A percentile compares a stretch with the other conserved stretches of the same genome.
These are phyloP conservation scores for Microbotryum violaceum DNA, from an alignment of 1,284 basidiomycete species.

Conservation along the genomic window DNA sequence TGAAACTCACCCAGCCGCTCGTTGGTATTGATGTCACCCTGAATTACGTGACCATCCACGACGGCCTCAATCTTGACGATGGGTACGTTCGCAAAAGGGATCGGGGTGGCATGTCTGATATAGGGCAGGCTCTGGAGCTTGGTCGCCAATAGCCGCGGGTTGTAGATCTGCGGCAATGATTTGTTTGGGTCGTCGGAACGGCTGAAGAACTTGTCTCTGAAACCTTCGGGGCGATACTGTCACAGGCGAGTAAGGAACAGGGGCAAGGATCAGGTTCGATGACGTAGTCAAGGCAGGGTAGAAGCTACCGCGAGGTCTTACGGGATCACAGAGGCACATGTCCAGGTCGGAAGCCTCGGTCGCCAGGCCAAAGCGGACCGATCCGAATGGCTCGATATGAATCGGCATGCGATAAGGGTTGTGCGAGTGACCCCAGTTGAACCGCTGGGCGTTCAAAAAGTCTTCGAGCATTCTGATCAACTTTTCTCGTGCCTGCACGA, in stretches of 20 bases:
- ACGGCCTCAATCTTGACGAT: slow-evolving; percentile 33
- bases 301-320: slow-evolving; percentile 10
- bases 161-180: slow-evolving; percentile 25
- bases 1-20: slow-evolving; percentile 17
- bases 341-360: slow-evolving; percentile 34
- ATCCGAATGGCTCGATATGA: slow-evolving; percentile 31
- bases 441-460: slow-evolving; percentile 18
- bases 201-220: slow-evolving; percentile 24
- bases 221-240: slow-evolving; percentile 27
- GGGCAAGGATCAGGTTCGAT: not conserved
- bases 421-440: slow-evolving; percentile 27
- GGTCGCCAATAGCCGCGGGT: slow-evolving; percentile 19
- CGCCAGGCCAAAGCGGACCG: slow-evolving; percentile 31
- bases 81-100: slow-evolving; percentile 26
- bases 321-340: slow-evolving; percentile 33
- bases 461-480: slow-evolving; percentile 3
- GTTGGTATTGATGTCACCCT: slow-evolving; percentile 34
- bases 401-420: slow-evolving; percentile 12
- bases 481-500: no score
- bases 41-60: slow-evolving; percentile 28
- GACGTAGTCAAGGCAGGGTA: slow-evolving; percentile 7
- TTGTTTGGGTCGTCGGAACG: not conserved
- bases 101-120: slow-evolving; percentile 8
- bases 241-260: not conserved
- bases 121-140: slow-evolving; percentile 15